Evolutionary conservation across 2,329 filamentous ascomycete species (phyloP), one percentile per base, ranked within the genome.

Genomic region (Pseudonectria foliicola): DNA sequence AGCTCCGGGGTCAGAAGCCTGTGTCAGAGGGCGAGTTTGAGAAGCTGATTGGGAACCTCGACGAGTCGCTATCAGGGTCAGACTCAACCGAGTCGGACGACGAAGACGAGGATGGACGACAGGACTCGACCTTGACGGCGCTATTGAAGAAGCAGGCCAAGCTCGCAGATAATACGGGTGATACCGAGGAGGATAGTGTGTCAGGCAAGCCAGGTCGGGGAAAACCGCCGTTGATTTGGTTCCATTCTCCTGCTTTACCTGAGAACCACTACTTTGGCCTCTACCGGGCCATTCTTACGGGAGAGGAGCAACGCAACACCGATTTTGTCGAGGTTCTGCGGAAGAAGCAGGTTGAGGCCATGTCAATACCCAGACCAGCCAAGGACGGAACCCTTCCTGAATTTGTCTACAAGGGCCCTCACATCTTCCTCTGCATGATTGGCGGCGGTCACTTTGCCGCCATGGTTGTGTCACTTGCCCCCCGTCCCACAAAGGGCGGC

Each of bases 391-490:
- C 68, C 12, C 59, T 77, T 5, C 68, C 73, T 3, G 64, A 69
- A 2, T 62, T 73, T 8, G 67, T 68, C 4, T 77, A 82, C 54
- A 76, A 79, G 15, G 80, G 82, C 7, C 86, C 88, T 3, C 89
- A 96, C 56, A 79, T 95, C 32, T 96, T 98, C 56, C 74, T 98
- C 31, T 96, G 89, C 62, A 98, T 98, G 92, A 94, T 98, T 33
- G 92, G 92, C 15, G 92, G 92, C 40, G 92, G 92, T 0, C 92
- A 98, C 58, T 98, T 98, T 55, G 92, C 92, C 1, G 92, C 85
- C 33, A 96, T 96, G 89, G 71, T 96, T 10, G 85, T 98, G 10
- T 88, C 88, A 0, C 71, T 96, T 4, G 79, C 86, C 1, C 89
- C 92, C 0, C 85, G 88, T 43, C 68, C 83, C 34, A 75, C 77